Base-by-base conservation (phyloP, 176 grass and related monocot genomes). In the Metroxylon sagu region DNA sequence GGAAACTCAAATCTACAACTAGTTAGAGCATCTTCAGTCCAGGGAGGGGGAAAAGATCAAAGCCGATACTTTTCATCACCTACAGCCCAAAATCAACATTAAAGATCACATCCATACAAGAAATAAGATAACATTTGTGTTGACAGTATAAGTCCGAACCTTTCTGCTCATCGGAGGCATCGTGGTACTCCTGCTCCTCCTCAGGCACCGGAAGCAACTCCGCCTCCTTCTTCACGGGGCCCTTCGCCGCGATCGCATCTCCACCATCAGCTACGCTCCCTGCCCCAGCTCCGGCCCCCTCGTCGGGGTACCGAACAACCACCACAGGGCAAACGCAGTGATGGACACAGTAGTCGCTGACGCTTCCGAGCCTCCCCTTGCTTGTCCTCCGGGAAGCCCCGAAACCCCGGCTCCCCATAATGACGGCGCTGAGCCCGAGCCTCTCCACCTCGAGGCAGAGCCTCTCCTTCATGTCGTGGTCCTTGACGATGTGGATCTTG, bases 371-470 rank as follows among this genome's bases (percentile, higher is more conserved):
- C 57, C 91, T 80, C 6, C 86, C 91, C 74, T 87, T 90, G 74
- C 71, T 82, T 25, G 60, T 68, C 74, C 86, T 62, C 51, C 80
- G 56, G 0, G 86, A 61, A 1, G 91, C 83, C 5, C 91, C 91
- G 48, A 95, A 90, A 3, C 91, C 91, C 19, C 89, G 82, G 86
- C 91, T 95, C 67, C 91, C 91, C 86, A 95, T 95, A 72, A 95
- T 90, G 16, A 95, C 84, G 16, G 91, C 83, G 55, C 91, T 90
- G 29, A 95, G 84, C 4, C 80, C 77, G 14, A 95, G 77, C 74
- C 91, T 83, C 71, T 95, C 91, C 6, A 95, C 86, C 91, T 95
- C 91, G 64, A 95, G 81, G 86, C 91, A 95, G 60, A 95, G 91
- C 28, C 91, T 80, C 79, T 95, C 91, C 63, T 95, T 95, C 91